Conservation (phyloP, 2,329 filamentous ascomycete species). For the Sarocladium strictum region DNA sequence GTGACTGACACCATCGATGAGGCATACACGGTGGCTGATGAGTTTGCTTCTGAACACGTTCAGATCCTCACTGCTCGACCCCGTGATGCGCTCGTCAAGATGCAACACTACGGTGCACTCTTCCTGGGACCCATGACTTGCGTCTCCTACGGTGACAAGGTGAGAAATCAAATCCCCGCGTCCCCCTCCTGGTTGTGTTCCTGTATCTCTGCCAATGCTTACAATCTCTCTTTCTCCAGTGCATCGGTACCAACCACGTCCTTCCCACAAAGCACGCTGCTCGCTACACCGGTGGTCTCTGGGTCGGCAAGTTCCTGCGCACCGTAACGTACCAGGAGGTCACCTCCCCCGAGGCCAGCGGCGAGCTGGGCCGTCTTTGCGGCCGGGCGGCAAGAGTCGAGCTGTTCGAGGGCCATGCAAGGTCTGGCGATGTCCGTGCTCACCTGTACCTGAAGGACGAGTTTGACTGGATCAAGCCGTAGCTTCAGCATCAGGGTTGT, state of each 20-base stretch:
- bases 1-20: constrained; percentile 32
- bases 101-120: neutral
- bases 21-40: neutral
- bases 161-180: too few relatives aligned
- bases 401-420: constrained; percentile 1
- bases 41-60: neutral
- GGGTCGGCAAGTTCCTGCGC: neutral
- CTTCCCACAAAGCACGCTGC: constrained; percentile 1
- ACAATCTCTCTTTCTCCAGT: neutral
- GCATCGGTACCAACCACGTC: neutral
- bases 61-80: neutral
- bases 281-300: neutral
- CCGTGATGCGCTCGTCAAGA: neutral
- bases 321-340: neutral
- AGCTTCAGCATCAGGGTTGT: too few relatives aligned
- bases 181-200: too few relatives aligned
- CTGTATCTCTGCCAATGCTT: too few relatives aligned
- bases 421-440: neutral
- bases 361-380: neutral
- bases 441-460: neutral
- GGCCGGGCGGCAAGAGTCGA: neutral
- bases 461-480: neutral
- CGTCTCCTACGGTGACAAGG: neutral
- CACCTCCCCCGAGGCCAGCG: neutral
- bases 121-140: constrained; percentile 1